A percentile compares a stretch with the other conserved stretches of the same genome.
phyloP scores from a whole-genome alignment of 2,329 filamentous ascomycete genomes.

The Ceratocystis smalleyi region DNA sequence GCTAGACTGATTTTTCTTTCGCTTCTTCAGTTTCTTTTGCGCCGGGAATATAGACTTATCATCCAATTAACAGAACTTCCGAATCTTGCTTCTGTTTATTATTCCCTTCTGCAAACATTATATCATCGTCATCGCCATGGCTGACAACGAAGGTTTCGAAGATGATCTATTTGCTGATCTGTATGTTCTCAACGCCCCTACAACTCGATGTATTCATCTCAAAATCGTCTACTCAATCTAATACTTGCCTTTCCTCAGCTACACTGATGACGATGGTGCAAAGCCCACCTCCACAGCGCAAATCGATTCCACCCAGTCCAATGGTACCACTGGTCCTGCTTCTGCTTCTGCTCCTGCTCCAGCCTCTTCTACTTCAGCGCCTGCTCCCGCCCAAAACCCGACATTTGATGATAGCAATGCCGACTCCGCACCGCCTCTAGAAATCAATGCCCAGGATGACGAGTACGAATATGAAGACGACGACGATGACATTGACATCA shows the following conservation, averaged over 20 bases:
- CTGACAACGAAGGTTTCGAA: slow-evolving; percentile 67
- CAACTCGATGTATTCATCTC: background rate
- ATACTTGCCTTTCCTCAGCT: slow-evolving; percentile 9
- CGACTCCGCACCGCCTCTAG: slow-evolving; percentile 20
- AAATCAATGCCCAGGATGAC: slow-evolving; percentile 28
- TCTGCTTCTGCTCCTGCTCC: background rate
- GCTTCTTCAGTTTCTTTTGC: too few relatives aligned
- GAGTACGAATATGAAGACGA: slow-evolving; percentile 33
- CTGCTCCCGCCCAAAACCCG: background rate
- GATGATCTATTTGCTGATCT: slow-evolving; percentile 93
- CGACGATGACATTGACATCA: slow-evolving; percentile 44
- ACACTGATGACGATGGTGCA: slow-evolving; percentile 17
- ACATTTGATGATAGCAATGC: slow-evolving; percentile 20
- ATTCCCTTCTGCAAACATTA: background rate
- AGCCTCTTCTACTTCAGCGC: background rate
- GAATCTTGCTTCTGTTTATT: background rate
- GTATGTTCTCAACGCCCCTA: slow-evolving; percentile 38
- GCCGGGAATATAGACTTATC: too few relatives aligned
- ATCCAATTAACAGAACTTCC: too few relatives aligned
- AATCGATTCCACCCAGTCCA: background rate
- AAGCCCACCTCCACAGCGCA: slow-evolving; percentile 19
- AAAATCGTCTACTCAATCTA: background rate
- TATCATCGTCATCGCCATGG: slow-evolving; percentile 36
- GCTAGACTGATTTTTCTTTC: background rate
- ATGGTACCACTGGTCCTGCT: background rate